Percentiles rank a stretch among this genome's conserved stretches.
Conservation (phyloP, 768 basidiomycete genomes). For the Bullera alba region DNA sequence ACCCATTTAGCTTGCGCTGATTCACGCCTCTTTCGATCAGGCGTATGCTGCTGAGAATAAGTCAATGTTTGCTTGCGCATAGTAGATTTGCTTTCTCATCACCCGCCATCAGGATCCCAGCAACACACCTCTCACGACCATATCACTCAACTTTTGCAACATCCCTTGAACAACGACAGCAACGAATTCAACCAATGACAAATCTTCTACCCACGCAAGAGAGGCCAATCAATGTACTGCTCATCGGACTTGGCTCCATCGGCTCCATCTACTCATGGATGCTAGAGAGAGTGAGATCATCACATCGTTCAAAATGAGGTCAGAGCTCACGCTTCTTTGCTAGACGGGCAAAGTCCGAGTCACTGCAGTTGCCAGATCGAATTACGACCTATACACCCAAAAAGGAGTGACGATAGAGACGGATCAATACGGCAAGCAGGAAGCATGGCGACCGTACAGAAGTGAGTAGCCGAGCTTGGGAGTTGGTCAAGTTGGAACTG, state of each 20-base stretch:
- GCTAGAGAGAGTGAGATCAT: conserved; percentile 63
- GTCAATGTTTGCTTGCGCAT: too few relatives aligned
- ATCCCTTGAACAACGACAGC: too few relatives aligned
- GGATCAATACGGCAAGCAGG: conserved; percentile 56
- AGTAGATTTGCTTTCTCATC: too few relatives aligned
- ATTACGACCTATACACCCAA: conserved; percentile 50
- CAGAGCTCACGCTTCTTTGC: neutral
- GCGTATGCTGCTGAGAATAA: too few relatives aligned
- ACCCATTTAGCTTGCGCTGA: too few relatives aligned
- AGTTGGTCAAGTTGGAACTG: neutral
- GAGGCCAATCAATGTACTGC: conserved; percentile 25
- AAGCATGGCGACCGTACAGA: conserved; percentile 60
- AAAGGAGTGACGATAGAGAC: conserved; percentile 50
- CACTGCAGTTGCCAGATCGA: conserved; percentile 66
- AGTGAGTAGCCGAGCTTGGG: conserved; percentile 48
- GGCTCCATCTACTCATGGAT: conserved; percentile 46
- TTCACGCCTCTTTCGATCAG: too few relatives aligned
- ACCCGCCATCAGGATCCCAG: too few relatives aligned
- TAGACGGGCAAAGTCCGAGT: conserved; percentile 58
- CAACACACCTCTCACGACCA: too few relatives aligned
- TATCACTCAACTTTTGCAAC: too few relatives aligned
- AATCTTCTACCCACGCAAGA: too few relatives aligned
- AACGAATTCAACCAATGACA: too few relatives aligned
- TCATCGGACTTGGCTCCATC: conserved; percentile 38
- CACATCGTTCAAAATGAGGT: neutral